Percentiles rank a stretch among this genome's conserved stretches.
phyloP scores from a whole-genome alignment of 1,139 yeast genomes.

The Scheffersomyces titani region DNA sequence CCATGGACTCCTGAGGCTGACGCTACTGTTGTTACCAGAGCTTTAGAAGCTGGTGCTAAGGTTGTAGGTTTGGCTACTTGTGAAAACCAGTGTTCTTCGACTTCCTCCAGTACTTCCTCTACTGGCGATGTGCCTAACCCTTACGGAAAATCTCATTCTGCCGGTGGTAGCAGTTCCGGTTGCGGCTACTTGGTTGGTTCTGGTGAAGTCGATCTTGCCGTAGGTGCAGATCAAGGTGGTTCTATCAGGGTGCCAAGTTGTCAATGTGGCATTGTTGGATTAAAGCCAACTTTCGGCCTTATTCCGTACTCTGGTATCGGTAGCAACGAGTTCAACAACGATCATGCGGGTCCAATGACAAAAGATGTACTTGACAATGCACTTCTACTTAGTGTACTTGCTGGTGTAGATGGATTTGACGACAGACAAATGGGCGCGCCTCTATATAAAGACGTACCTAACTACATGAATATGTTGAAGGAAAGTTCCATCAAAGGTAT shows the following conservation, averaged over 20 bases:
- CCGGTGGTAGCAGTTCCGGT: conserved; percentile 17
- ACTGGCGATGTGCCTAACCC: conserved; percentile 19
- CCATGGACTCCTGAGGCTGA: conserved; percentile 28
- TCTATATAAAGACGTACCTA: conserved; percentile 46
- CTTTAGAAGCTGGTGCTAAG: conserved; percentile 31
- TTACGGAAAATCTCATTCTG: conserved; percentile 12
- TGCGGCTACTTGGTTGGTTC: conserved; percentile 13
- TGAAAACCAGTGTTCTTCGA: conserved; percentile 35
- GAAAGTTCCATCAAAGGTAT: conserved; percentile 52
- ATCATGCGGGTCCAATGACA: conserved; percentile 17
- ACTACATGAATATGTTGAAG: conserved; percentile 48
- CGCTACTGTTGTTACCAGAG: conserved; percentile 35
- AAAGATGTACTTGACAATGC: conserved; percentile 30
- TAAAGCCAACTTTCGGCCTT: conserved; percentile 16
- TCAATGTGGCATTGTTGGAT: conserved; percentile 15
- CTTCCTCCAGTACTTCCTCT: conserved; percentile 33
- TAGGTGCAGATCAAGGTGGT: conserved; percentile 18
- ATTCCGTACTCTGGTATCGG: conserved; percentile 17
- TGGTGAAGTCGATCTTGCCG: conserved; percentile 11
- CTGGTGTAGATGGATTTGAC: conserved; percentile 35
- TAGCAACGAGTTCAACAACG: conserved; percentile 14
- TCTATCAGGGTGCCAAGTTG: conserved; percentile 15
- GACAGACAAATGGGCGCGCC: conserved; percentile 24
- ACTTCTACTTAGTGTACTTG: conserved; percentile 26
- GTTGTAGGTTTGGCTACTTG: conserved; percentile 36